Conservation (phyloP, 306 rosid genomes). For the Rosa chinensis region DNA sequence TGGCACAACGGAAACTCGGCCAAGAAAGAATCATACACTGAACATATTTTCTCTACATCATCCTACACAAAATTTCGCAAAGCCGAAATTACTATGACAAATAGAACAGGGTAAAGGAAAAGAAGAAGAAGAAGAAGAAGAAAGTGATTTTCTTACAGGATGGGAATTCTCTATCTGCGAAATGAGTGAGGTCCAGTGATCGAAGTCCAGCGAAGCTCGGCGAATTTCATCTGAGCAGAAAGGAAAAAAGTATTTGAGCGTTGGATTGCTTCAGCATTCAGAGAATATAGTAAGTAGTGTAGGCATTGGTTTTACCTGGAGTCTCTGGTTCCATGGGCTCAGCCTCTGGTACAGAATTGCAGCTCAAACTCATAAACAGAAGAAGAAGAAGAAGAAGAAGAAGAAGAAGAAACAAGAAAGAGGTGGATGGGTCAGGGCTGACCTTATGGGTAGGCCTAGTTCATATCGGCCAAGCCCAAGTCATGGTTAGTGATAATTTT, state of each 20-base stretch:
- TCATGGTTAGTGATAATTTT: too few species aligned
- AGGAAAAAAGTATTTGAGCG: neutral
- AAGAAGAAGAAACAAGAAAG: neutral
- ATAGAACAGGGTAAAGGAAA: neutral
- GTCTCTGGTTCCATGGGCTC: slow-evolving; percentile 36
- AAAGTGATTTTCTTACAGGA: slow-evolving; percentile 48
- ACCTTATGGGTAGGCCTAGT: too few species aligned
- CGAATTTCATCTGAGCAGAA: slow-evolving; percentile 50
- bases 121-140: slow-evolving; percentile 8
- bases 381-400: neutral
- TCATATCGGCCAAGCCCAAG: too few species aligned
- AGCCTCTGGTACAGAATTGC: slow-evolving; percentile 16
- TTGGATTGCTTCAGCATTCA: neutral
- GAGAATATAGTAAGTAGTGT: neutral
- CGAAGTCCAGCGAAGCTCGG: slow-evolving; percentile 51
- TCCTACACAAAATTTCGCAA: slow-evolving; percentile 50
- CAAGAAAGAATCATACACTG: slow-evolving; percentile 69
- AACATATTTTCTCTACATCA: slow-evolving; percentile 49
- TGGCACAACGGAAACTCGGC: slow-evolving; percentile 80
- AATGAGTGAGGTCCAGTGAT: slow-evolving; percentile 67
- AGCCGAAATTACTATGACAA: slow-evolving; percentile 12
- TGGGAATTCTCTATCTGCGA: slow-evolving; percentile 48
- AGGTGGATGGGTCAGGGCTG: too few species aligned
- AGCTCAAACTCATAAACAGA: neutral
- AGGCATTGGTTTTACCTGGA: slow-evolving; percentile 15